Evolutionary conservation across 768 basidiomycete species (phyloP).

Genomic region (Bullera alba): DNA sequence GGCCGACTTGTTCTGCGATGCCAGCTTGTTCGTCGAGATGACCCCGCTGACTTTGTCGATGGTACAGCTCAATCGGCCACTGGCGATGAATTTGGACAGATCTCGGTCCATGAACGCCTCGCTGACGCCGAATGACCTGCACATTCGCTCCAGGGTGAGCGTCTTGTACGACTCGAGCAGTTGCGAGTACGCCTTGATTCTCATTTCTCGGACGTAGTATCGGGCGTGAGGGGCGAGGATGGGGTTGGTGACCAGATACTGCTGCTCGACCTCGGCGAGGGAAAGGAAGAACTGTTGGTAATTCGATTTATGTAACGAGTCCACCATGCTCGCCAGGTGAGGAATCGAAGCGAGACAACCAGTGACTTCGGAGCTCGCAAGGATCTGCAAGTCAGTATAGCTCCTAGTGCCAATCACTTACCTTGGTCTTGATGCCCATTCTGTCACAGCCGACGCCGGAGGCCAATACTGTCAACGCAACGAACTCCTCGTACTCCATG

Average conservation of each 20-base stretch:
- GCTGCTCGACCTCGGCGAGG: slow-evolving; percentile 81
- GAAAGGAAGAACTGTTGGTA: slow-evolving; percentile 91
- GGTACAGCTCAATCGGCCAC: slow-evolving; percentile 71
- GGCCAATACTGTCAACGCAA: slow-evolving; percentile 73
- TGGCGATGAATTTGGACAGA: slow-evolving; percentile 83
- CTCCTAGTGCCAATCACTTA: slow-evolving; percentile 33
- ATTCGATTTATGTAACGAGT: slow-evolving; percentile 83
- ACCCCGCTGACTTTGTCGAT: slow-evolving; percentile 95
- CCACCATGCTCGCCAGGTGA: slow-evolving; percentile 70
- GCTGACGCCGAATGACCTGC: slow-evolving; percentile 80
- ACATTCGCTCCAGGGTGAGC: slow-evolving; percentile 78
- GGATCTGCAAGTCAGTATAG: slow-evolving; percentile 54
- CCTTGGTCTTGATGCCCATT: slow-evolving; percentile 88
- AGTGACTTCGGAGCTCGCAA: slow-evolving; percentile 77
- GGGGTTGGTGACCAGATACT: slow-evolving; percentile 77
- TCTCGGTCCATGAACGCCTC: slow-evolving; percentile 87
- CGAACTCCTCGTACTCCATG: slow-evolving; percentile 80
- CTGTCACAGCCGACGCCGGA: slow-evolving; percentile 67
- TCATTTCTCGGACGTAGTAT: slow-evolving; percentile 91
- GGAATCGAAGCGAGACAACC: slow-evolving; percentile 77
- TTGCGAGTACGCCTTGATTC: slow-evolving; percentile 85
- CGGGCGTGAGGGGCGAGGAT: slow-evolving; percentile 77
- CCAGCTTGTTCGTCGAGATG: slow-evolving; percentile 73
- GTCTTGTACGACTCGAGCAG: slow-evolving; percentile 85
- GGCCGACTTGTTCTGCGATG: slow-evolving; percentile 60